Evolutionary conservation across 345 rosid species (phyloP).

Genomic region (Turritis glabra): DNA sequence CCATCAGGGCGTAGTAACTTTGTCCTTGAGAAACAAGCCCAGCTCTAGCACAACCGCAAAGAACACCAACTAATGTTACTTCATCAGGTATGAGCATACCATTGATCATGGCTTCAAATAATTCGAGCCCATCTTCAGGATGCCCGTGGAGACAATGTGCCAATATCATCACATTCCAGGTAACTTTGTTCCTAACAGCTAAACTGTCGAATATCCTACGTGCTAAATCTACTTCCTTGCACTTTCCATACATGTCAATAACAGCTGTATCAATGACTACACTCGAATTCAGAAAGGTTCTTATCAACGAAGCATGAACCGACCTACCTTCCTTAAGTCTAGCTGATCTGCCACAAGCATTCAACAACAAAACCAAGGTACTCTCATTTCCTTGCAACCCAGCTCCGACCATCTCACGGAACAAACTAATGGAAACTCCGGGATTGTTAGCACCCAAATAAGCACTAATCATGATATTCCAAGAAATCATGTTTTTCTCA

Average conservation of each 20-base stretch:
- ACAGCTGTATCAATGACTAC: slow-evolving; percentile 51
- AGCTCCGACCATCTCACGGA: slow-evolving; percentile 51
- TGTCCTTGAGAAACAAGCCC: slow-evolving; percentile 50
- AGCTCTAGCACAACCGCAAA: slow-evolving; percentile 67
- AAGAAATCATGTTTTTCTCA: slow-evolving; percentile 49
- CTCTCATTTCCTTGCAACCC: slow-evolving; percentile 47
- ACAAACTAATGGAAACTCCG: slow-evolving; percentile 56
- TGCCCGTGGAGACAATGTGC: slow-evolving; percentile 76
- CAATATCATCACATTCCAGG: slow-evolving; percentile 82
- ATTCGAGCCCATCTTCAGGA: slow-evolving; percentile 56
- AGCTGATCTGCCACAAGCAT: slow-evolving; percentile 65
- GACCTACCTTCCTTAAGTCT: slow-evolving; percentile 74
- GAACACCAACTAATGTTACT: slow-evolving; percentile 58
- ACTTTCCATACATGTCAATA: slow-evolving; percentile 65
- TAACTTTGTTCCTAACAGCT: slow-evolving; percentile 45
- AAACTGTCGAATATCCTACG: slow-evolving; percentile 50
- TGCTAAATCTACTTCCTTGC: slow-evolving; percentile 57
- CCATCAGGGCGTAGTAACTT: slow-evolving; percentile 55
- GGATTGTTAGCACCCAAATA: slow-evolving; percentile 54
- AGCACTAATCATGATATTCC: slow-evolving; percentile 66
- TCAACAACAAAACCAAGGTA: slow-evolving; percentile 48
- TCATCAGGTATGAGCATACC: slow-evolving; percentile 46
- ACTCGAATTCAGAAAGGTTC: slow-evolving; percentile 33
- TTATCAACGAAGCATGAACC: slow-evolving; percentile 57
- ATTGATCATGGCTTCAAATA: slow-evolving; percentile 48